A percentile compares a stretch with the other conserved stretches of the same genome.
phyloP scores from a whole-genome alignment of 257 asterid species.

The Schizonepeta tenuifolia region DNA sequence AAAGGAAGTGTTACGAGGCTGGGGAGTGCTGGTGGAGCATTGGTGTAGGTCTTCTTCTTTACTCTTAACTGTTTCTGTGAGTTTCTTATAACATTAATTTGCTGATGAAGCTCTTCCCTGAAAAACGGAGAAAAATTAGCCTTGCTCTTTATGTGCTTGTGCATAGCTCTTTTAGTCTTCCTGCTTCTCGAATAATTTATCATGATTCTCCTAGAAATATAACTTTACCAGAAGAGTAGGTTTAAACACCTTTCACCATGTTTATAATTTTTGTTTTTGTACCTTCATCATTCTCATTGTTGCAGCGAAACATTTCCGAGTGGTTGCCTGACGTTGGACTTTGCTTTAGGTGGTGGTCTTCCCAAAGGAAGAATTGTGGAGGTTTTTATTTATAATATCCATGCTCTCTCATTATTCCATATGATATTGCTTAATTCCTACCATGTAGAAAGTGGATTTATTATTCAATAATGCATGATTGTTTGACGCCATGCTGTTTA shows the following conservation, averaged over 20 bases:
- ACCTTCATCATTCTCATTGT: neutral
- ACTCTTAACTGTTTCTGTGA: constrained; percentile 3
- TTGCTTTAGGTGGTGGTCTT: constrained; percentile 97
- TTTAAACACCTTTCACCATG: neutral
- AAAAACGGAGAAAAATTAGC: neutral
- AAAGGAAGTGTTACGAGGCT: constrained; percentile 97
- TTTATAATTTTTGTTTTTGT: neutral
- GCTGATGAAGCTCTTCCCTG: neutral
- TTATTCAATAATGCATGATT: neutral
- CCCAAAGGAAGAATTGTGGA: constrained; percentile 98
- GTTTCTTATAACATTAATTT: neutral
- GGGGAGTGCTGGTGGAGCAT: constrained; percentile 98
- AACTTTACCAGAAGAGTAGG: neutral
- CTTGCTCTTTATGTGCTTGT: neutral
- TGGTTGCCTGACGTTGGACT: constrained; percentile 91
- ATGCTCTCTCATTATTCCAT: constrained; percentile 6
- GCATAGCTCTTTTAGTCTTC: neutral
- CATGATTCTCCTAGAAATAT: neutral
- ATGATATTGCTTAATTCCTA: neutral
- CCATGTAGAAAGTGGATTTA: constrained; percentile 8
- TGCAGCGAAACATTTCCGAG: constrained; percentile 97
- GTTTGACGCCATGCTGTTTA: constrained; percentile 1
- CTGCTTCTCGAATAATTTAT: constrained; percentile 9
- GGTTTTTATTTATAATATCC: constrained; percentile 48
- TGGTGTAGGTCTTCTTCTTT: constrained; percentile 69